A percentile compares a stretch with the other conserved stretches of the same genome.
These are phyloP conservation scores for Micractinium sp. DNA, from an alignment of 139 green algal genomes.

Conservation along the genomic window DNA sequence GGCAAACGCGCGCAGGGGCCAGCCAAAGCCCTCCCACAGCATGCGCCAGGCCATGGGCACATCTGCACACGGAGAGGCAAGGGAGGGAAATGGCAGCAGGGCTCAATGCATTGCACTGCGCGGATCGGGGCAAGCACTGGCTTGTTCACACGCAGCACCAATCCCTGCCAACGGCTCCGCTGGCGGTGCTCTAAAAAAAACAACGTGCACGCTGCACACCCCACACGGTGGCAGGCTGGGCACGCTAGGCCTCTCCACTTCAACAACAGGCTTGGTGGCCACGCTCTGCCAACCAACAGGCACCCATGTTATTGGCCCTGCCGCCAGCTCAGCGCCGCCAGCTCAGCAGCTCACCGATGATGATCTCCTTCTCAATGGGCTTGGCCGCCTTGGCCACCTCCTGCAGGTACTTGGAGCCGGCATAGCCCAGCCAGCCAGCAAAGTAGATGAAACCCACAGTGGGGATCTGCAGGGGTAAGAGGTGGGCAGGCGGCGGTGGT, in stretches of 20 bases:
- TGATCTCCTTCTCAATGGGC: conserved; percentile 96
- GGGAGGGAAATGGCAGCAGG: no score
- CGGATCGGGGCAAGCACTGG: no score
- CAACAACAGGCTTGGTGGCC: no score
- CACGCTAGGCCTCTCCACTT: no score
- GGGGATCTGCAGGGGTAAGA: conserved; percentile 73
- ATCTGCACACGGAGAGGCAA: conserved; percentile 59
- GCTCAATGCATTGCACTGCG: no score
- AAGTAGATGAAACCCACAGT: conserved; percentile 98
- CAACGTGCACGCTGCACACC: no score
- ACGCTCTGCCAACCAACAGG: background rate
- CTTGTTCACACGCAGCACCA: no score
- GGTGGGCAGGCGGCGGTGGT: no score
- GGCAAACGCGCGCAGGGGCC: conserved; percentile 79
- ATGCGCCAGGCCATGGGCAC: conserved; percentile 83
- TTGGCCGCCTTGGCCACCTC: conserved; percentile 66
- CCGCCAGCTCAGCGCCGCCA: background rate
- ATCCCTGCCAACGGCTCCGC: no score
- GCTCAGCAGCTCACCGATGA: conserved; percentile 72
- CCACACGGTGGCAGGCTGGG: background rate
- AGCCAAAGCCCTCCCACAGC: conserved; percentile 73
- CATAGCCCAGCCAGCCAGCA: conserved; percentile 96
- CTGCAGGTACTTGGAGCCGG: conserved; percentile 92
- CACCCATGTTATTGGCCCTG: no score
- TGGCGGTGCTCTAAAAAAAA: no score